Conservation (phyloP, 257 asterid genomes). For the Primulina eburnea region DNA sequence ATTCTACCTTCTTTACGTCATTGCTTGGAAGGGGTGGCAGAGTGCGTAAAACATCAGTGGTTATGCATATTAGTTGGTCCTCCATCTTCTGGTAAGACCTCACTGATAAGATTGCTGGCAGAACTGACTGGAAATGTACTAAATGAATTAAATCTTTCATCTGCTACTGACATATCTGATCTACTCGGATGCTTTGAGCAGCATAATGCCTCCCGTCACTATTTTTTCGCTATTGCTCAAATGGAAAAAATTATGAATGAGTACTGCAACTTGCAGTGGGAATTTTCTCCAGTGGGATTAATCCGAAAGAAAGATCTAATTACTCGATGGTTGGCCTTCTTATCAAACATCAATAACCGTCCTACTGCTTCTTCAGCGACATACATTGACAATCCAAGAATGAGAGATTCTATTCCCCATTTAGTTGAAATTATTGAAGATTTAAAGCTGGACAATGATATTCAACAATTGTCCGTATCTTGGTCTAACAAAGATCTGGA, state of each 20-base stretch:
- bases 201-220: conserved; percentile 73
- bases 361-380: conserved; percentile 35
- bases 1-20: conserved; percentile 67
- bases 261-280: conserved; percentile 61
- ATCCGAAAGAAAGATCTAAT: conserved; percentile 43
- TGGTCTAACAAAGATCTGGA: conserved; percentile 71
- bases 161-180: conserved; percentile 93
- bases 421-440: conserved; percentile 61
- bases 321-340: conserved; percentile 66
- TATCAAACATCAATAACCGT: conserved; percentile 38
- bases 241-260: conserved; percentile 73
- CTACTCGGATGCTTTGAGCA: conserved; percentile 98
- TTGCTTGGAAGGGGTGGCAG: conserved; percentile 66
- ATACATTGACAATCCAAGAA: conserved; percentile 38
- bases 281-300: conserved; percentile 46
- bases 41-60: conserved; percentile 84
- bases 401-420: conserved; percentile 45
- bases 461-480: conserved; percentile 40
- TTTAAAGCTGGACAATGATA: conserved; percentile 41
- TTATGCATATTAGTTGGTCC: conserved; percentile 93
- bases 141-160: conserved; percentile 85
- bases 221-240: conserved; percentile 54
- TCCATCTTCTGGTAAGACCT: conserved; percentile 88
- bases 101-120: conserved; percentile 70
- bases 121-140: conserved; percentile 83